Base-by-base conservation (phyloP, 2,329 filamentous ascomycete species). In the Arthrobotrys megalospora region DNA sequence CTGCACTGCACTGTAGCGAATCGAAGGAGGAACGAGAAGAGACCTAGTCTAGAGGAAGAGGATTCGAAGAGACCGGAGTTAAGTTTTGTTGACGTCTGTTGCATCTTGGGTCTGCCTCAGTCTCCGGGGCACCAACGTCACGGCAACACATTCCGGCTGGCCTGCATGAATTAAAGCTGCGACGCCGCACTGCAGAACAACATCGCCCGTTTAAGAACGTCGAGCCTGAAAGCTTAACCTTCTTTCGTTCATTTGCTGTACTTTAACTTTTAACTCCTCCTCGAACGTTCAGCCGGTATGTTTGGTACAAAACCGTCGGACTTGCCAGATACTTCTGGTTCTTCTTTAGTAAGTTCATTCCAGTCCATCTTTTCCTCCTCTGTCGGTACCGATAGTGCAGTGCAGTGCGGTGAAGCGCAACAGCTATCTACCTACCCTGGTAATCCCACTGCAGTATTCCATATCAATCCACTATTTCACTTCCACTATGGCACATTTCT, bases 291-390 rank as follows among this genome's bases (percentile, higher is more conserved):
- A 21, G 28, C 41, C 58, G 41, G 16, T 38, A 76, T 76, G 72
- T 62, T 76, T 36, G 38, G 58, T 70, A 70, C 73, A 77, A 77
- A 77, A 71, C 41, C 73, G 24, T 21, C 41, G n/a, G 60, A 71
- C 32, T n/a, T 52, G 66, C 73, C 73, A 48, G 73, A 71, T 47
- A 48, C 71, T 45, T 47, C 65, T 53, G 71, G 64, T 10, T 41
- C 58, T 53, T 66, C 65, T 36, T 52, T 76, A 28, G 71, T 76
- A 58, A 76, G 71, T 76, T 63, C 43, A 48, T 28, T 71, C 12
- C 65, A 3, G 36, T 48, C 19, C 21, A 41, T 38, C 14, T 1
- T 19, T 67, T 50, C 34, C 16, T 43, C 32, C 28, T 10, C 50
- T 10, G 45, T 45, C 38, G 36, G 21, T 50, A 58, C 53, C 32